Conservation (phyloP, 225 moss, liverwort and hornwort species). For the Bryoerythrophyllum caledonicum region DNA sequence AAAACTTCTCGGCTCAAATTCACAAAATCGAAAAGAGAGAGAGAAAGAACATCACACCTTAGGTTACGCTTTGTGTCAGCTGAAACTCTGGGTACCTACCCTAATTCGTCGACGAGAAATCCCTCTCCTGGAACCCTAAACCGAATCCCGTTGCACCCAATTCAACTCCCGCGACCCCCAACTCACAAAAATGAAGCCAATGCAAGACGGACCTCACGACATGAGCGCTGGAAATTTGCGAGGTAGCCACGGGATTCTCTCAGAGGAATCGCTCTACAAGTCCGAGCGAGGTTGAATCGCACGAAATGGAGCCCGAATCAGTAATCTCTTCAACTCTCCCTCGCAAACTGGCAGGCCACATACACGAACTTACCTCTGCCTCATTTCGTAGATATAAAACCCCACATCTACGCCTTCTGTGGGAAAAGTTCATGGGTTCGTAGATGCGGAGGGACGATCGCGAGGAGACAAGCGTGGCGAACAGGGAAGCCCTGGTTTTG, state of each 20-base stretch:
- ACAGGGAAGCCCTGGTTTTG: background rate
- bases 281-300: background rate
- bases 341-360: constrained; percentile 29
- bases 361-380: background rate
- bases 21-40: no score
- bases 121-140: constrained; percentile 27
- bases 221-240: background rate
- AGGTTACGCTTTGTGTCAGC: background rate
- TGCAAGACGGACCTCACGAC: background rate
- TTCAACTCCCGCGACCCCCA: background rate
- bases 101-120: background rate
- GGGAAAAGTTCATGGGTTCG: no score
- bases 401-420: rapidly evolving
- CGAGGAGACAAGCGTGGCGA: constrained; percentile 17
- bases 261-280: background rate
- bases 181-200: background rate
- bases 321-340: background rate
- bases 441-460: background rate
- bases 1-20: no score
- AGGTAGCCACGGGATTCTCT: background rate
- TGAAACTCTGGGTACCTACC: background rate
- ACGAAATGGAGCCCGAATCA: background rate
- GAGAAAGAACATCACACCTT: background rate
- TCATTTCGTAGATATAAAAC: rapidly evolving
- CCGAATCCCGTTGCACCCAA: background rate